These are phyloP conservation scores for Fusarium globosum DNA, from an alignment of 2,329 filamentous ascomycete genomes.

Conservation along the genomic window DNA sequence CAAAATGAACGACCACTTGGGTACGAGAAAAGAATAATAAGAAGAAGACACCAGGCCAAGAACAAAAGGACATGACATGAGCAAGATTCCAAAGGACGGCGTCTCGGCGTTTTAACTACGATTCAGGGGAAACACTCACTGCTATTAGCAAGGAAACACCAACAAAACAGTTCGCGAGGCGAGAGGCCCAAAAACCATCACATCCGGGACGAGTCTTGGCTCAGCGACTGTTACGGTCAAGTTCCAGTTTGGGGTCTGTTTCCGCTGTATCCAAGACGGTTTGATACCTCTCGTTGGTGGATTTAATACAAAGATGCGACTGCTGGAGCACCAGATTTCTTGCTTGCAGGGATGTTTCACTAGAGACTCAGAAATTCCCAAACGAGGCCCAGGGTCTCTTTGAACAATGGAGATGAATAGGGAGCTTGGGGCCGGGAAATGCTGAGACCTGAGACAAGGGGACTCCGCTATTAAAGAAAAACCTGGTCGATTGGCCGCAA, in stretches of 20 bases:
- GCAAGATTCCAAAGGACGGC: slow-evolving; percentile 17
- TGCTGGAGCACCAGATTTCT: slow-evolving; percentile 28
- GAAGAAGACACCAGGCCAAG: slow-evolving; percentile 22
- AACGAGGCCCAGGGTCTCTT: slow-evolving; percentile 9
- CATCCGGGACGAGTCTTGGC: slow-evolving; percentile 34
- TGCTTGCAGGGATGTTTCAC: slow-evolving; percentile 31
- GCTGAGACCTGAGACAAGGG: slow-evolving; percentile 37
- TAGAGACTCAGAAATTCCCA: slow-evolving; percentile 7
- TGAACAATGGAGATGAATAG: slow-evolving; percentile 18
- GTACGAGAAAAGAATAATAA: slow-evolving; percentile 14
- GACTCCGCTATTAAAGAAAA: slow-evolving; percentile 20
- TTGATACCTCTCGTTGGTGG: slow-evolving; percentile 37
- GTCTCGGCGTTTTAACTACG: slow-evolving; percentile 33
- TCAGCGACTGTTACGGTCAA: slow-evolving; percentile 30
- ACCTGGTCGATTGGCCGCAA: slow-evolving; percentile 13
- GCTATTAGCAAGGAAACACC: slow-evolving; percentile 23
- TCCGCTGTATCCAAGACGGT: slow-evolving; percentile 26
- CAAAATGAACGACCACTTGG: slow-evolving; percentile 37
- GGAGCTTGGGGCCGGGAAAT: slow-evolving; percentile 11
- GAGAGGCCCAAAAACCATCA: slow-evolving; percentile 15
- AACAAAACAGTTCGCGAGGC: slow-evolving; percentile 11
- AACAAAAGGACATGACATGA: slow-evolving; percentile 32
- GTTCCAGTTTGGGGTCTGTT: slow-evolving; percentile 38
- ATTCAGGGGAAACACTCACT: slow-evolving; percentile 35
- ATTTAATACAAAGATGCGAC: slow-evolving; percentile 30